Conservation (phyloP, 192 early-diverging fungal species). For the Oehlia diaphana region DNA sequence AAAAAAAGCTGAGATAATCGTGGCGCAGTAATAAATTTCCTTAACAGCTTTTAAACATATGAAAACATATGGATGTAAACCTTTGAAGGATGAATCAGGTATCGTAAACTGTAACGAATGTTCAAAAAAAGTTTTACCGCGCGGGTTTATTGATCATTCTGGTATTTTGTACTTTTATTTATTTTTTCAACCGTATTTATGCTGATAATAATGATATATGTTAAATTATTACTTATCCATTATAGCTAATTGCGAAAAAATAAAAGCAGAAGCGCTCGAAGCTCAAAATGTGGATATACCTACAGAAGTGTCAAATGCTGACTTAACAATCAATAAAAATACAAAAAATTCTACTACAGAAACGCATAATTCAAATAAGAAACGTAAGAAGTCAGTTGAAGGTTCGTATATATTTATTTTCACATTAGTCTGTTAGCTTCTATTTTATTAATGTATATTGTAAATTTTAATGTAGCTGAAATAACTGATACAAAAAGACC, state of each 20-base stretch:
- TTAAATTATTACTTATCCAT: not conserved
- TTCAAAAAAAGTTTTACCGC: conserved; percentile 61
- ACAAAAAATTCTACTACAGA: not conserved
- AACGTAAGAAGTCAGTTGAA: conserved; percentile 8
- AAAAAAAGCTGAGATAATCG: too few species aligned
- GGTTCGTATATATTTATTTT: not conserved
- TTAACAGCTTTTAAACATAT: conserved; percentile 31
- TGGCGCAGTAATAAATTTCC: not conserved
- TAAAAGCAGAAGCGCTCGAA: not conserved
- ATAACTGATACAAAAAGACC: not conserved
- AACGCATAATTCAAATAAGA: not conserved
- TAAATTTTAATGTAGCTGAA: not conserved
- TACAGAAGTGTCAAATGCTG: not conserved
- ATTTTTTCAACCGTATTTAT: not conserved
- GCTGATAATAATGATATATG: not conserved
- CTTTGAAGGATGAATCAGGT: conserved; percentile 62
- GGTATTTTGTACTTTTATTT: conserved; percentile 40
- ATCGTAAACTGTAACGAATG: conserved; percentile 70
- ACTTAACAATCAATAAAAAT: not conserved
- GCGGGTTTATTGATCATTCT: conserved; percentile 60
- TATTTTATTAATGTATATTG: not conserved
- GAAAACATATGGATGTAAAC: conserved; percentile 54
- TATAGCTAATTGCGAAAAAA: conserved; percentile 6
- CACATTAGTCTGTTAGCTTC: not conserved
- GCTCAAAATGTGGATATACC: not conserved